Conservation (phyloP, 148 eudicot species). For the Arbutus unedo region DNA sequence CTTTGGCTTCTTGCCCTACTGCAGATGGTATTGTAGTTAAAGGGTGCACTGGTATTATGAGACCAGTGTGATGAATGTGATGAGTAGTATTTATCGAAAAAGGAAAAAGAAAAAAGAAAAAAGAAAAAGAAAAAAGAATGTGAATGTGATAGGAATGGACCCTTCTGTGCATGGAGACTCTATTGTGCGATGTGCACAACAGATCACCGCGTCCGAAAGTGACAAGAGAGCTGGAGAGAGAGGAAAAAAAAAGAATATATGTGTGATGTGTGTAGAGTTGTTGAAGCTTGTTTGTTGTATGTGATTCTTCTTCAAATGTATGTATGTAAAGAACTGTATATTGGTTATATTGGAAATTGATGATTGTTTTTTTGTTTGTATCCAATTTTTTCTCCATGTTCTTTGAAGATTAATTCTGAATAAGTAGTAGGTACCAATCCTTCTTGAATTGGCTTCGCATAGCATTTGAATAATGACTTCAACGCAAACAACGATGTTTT, state of each 20-base stretch:
- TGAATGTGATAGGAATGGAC: too few species aligned
- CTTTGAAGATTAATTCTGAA: too few species aligned
- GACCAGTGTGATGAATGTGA: not conserved
- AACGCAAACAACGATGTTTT: too few species aligned
- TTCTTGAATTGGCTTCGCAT: too few species aligned
- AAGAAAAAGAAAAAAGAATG: too few species aligned
- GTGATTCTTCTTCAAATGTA: not conserved
- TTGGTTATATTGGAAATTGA: not conserved
- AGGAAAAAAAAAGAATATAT: not conserved
- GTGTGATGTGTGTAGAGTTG: not conserved
- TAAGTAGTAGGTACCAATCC: too few species aligned
- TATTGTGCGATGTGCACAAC: too few species aligned
- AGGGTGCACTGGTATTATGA: slow-evolving; percentile 53
- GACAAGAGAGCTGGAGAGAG: not conserved
- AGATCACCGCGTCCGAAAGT: too few species aligned
- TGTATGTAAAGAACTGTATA: not conserved
- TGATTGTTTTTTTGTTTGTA: not conserved
- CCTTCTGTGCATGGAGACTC: too few species aligned
- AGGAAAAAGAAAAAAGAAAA: too few species aligned
- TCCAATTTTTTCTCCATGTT: not conserved
- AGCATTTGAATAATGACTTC: too few species aligned
- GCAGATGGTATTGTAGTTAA: slow-evolving; percentile 60
- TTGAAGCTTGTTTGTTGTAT: not conserved
- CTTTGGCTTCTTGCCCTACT: slow-evolving; percentile 74
- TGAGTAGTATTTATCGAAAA: too few species aligned